Evolutionary conservation across 1,284 basidiomycete genomes (phyloP), one percentile per base, ranked within the genome.

Genomic region (Phaffia rhodozyma): DNA sequence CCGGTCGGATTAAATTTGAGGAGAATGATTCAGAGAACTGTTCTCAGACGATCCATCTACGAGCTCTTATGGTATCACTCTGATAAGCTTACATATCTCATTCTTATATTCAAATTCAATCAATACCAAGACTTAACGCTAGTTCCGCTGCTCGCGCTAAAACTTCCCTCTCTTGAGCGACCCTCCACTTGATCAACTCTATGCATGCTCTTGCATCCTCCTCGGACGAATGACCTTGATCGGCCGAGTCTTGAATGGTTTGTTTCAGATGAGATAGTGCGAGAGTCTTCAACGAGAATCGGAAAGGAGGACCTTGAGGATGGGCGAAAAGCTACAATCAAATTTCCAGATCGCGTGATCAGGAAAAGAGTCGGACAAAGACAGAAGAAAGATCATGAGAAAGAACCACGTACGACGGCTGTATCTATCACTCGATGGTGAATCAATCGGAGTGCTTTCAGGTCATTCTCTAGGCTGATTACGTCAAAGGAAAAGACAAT

Each of bases 401-500:
- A 32, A 11, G 38, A 55, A 20, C 38, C 5, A 61, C 75, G 66
- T 34, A 78, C 75, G 18, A 86, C 78, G 0, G 84, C 86, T 0
- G 91, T 94, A 71, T 96, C 91, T 23, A 96, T 81, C 65, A 89
- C 85, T 66, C 79, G 82, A 62, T 81, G 78, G 72, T 96, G 92
- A 1, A 96, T 77, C 70, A 96, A 84, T 21, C 91, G 80, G 67
- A 96, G 76, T 6, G 91, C 86, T 72, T 86, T 86, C 67, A 96
- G 77, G 72, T 96, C 92, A 72, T 96, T 96, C 67, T 96, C 92
- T 18, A 96, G 78, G 0, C 74, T 75, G 60, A 23, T 18, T 21
- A 21, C 13, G n/a, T 23, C 21, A 23, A 47, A 34, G 48, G 3
- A 47, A 38, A 52, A 20, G 16, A 23, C 27, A 30, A 21, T 20